Conservation (phyloP, 495 filamentous ascomycete species). For the Neurospora sp. region DNA sequence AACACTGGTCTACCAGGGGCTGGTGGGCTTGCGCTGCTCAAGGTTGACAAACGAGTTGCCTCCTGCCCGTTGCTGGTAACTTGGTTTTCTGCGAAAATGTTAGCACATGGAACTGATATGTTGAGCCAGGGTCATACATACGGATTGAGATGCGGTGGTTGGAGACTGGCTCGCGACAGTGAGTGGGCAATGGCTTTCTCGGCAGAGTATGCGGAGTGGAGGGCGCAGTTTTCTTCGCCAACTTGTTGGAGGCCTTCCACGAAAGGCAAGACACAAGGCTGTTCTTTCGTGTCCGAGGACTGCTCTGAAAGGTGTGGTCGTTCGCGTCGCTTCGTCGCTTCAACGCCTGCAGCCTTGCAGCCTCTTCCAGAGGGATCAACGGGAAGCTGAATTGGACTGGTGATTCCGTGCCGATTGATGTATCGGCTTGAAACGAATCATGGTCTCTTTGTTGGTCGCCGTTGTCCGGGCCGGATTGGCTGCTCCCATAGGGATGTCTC, state of each 20-base stretch:
- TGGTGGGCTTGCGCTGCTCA: slow-evolving; percentile 2
- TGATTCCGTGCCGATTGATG: not conserved
- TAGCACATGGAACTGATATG: not conserved
- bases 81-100: not conserved
- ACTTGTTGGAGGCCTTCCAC: not conserved
- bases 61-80: not conserved
- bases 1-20: not conserved
- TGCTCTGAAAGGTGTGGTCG: slow-evolving; percentile 10
- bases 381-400: slow-evolving; percentile 16
- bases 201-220: slow-evolving; percentile 6
- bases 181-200: slow-evolving; percentile 9
- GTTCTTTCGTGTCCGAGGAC: slow-evolving; percentile 9
- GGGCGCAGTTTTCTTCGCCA: slow-evolving; percentile 11
- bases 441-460: not conserved
- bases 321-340: slow-evolving; percentile 12
- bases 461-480: not conserved
- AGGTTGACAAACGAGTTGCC: not conserved
- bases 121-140: not conserved
- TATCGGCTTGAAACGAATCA: not conserved
- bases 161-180: slow-evolving; percentile 2
- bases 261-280: slow-evolving; percentile 10
- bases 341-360: slow-evolving; percentile 14
- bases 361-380: slow-evolving; percentile 17
- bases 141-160: not conserved
- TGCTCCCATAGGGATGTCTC: slow-evolving; percentile 2